Evolutionary conservation across 495 filamentous ascomycete species (phyloP), one percentile per base, ranked within the genome.

Genomic region (Aspergillus mulundensis): DNA sequence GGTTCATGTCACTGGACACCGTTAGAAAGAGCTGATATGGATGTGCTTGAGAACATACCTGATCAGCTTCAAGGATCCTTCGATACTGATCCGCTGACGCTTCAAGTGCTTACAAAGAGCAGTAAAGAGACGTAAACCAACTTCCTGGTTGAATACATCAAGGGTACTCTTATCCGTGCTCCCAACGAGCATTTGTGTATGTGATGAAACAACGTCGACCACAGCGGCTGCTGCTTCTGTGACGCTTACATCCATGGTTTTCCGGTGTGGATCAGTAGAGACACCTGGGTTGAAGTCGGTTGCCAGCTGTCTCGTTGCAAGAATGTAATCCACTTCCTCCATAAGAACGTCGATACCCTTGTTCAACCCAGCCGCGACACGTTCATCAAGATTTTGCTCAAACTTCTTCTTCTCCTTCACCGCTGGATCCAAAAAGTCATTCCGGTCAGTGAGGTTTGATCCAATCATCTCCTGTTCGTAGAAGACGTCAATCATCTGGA

Each of bases 401-500:
- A 99, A 99, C 44, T 88, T 90, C 73, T 96, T 97, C 81, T 99
- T 99, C 61, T 93, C 91, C 59, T 95, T 86, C 18, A 86, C 87
- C 0, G 91, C 89, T 5, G 91, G 90, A 63, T 94, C 89, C 32
- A 99, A 73, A 64, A 97, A 99, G 70, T 99, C 94, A 61, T 95
- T 92, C 20, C 88, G 84, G 63, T 99, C 93, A 12, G 87, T 87
- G 48, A 99, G 84, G 58, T 88, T 89, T 3, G 84, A 80, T 0
- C 83, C 84, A 6, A 90, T 86, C 32, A 99, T 80, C 68, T 97
- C 93, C 66, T 96, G 92, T 68, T 95, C 89, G 70, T 95, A 99
- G 71, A 99, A 99, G 18, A 99, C 91, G 64, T 99, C 95, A 53
- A 99, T 82, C 95, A 99, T 99, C 66, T 99, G 95, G 47, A 95